Evolutionary conservation across 768 basidiomycete species (phyloP).

Genomic region (Naganishia kalamii): DNA sequence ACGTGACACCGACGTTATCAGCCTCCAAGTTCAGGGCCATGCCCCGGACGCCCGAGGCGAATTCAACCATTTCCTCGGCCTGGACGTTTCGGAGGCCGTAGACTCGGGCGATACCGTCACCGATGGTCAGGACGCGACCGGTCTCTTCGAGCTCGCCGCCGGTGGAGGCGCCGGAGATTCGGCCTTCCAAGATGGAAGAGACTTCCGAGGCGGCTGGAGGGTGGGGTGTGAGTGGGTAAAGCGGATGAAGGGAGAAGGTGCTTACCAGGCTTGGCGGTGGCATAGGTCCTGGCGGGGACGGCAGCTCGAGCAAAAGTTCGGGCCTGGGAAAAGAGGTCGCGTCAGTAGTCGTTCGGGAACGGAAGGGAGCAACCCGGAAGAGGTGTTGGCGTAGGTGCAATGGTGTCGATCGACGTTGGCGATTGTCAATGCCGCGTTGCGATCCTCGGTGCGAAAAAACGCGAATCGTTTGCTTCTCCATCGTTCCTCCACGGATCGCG

Average conservation of each 20-base stretch:
- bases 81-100: slow-evolving; percentile 98
- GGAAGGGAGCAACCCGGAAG: neutral
- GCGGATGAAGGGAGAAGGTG: slow-evolving; percentile 15
- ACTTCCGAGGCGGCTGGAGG: slow-evolving; percentile 91
- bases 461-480: too few species aligned
- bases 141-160: slow-evolving; percentile 98
- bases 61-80: slow-evolving; percentile 99
- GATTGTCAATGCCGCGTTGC: too few species aligned
- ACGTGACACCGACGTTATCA: slow-evolving; percentile 99
- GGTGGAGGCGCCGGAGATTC: slow-evolving; percentile 85
- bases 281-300: slow-evolving; percentile 65
- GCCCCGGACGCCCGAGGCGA: slow-evolving; percentile 98
- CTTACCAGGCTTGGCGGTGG: slow-evolving; percentile 95
- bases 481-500: neutral
- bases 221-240: slow-evolving; percentile 33
- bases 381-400: neutral
- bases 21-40: slow-evolving; percentile 99
- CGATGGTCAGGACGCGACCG: slow-evolving; percentile 95
- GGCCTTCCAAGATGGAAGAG: slow-evolving; percentile 96
- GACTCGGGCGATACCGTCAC: slow-evolving; percentile 92
- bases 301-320: slow-evolving; percentile 42
- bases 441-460: too few species aligned
- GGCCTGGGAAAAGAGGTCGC: slow-evolving; percentile 28
- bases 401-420: neutral
- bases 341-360: neutral